Base-by-base conservation (phyloP, 371 early-diverging fungal genomes). In the Parasitella parasitica region DNA sequence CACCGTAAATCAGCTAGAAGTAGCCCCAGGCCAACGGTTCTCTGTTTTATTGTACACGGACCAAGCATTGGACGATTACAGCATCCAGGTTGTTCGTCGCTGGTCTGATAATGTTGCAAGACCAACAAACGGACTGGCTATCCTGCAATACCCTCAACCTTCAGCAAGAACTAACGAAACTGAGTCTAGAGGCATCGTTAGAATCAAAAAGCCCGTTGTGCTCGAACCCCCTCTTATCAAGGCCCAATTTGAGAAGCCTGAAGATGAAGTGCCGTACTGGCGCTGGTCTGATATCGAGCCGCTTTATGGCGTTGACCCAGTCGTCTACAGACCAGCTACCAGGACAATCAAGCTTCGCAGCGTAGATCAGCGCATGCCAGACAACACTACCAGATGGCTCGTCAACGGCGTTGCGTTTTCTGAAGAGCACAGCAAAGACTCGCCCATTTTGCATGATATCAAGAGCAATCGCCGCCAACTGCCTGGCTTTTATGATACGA, bases 1-100 rank as follows among this genome's bases (percentile, higher is more conserved):
- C 28, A 41, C 51, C 1, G 65, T 69, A 3, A 22, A 51, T 12
- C 62, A 62, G 20, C 46, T 80, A 0, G 80, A 80, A 46, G 73
- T 80, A 0, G 63, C 80, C 0, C 70, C 80, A 8, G 80, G 80
- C 8, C 80, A 80, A 28, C 73, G 80, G 4, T 75, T 77, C 53
- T 80, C 80, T 0, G 77, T 75, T 0, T 36, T 80, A 11, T 2
- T 80, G 8, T 59, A 77, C 24, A 64, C 80, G 0, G 49, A 67
- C 20, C 63, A 72, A 30, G 22, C 20, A 0, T 24, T 36, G 1
- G 54, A 46, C 3, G 73, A 75, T n/a, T 80, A 80, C 55, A 30
- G 63, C n/a, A 73, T 80, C 4, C 58, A 54, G 1, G 66, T 71
- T 0, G 55, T 62, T 6, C 67, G 75, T 18, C 66, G 64, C 22